Evolutionary conservation across 805 yeast genomes (phyloP).

Genomic region (Myxozyma sirexii): DNA sequence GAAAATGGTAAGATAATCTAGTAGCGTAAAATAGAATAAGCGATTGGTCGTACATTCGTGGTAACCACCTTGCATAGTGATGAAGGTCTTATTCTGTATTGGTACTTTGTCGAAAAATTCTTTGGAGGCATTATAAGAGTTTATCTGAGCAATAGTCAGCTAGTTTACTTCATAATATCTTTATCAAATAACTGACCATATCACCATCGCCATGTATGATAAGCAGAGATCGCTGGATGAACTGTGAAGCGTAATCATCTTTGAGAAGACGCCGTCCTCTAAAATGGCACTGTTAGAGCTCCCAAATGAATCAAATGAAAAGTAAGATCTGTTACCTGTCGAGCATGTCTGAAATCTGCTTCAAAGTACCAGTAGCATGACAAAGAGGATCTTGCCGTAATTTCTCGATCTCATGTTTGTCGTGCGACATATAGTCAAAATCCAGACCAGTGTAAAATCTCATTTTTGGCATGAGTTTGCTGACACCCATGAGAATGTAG

Average conservation of each 20-base stretch:
- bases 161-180: too few species aligned
- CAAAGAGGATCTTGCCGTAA: conserved; percentile 39
- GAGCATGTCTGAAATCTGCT: conserved; percentile 42
- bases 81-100: conserved; percentile 34
- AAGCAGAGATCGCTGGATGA: conserved; percentile 43
- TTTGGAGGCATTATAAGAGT: conserved; percentile 30
- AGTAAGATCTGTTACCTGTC: conserved; percentile 4
- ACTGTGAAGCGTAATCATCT: conserved; percentile 37
- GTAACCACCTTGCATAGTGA: conserved; percentile 33
- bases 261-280: conserved; percentile 42
- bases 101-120: conserved; percentile 35
- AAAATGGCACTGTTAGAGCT: neutral
- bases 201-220: conserved; percentile 42
- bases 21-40: neutral
- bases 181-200: conserved; percentile 15
- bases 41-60: conserved; percentile 33
- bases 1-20: neutral
- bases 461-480: conserved; percentile 38
- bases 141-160: neutral
- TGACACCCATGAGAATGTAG: conserved; percentile 37
- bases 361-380: conserved; percentile 39
- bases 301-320: neutral
- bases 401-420: conserved; percentile 35
- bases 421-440: conserved; percentile 39
- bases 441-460: conserved; percentile 36